Evolutionary conservation across 139 green algal genomes (phyloP), one percentile per base, ranked within the genome.

Genomic region (Coelastrella sp.): DNA sequence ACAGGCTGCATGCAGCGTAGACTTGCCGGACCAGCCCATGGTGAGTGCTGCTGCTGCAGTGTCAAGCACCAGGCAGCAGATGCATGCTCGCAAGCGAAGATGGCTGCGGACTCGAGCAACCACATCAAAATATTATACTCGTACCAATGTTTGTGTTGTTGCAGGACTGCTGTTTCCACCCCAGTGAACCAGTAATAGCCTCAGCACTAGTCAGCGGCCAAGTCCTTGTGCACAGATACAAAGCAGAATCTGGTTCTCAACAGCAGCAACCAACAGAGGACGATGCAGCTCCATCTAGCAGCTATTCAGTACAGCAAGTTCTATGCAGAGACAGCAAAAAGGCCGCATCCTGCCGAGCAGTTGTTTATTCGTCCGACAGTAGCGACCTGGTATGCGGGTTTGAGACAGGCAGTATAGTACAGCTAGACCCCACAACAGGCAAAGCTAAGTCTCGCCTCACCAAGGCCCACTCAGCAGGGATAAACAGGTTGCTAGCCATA

Each of bases 401-500:
- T 73, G 89, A 88, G 68, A 89, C 92, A 22, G 66, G 73, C 20
- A 89, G n/a, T 0, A 88, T 96, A 3, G 65, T 93, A 7, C 80
- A 93, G 8, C 90, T 95, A 32, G 94, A 96, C 73, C n/a, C 87
- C 0, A 60, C 32, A 11, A 96, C 91, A 4, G 94, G 93, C 20
- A 93, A 92, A 80, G 77, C 87, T 1, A 20, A 86, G 2, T 80
- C 89, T 1, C 78, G 90, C 3, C 92, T 95, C 11, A 87, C 87
- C 0, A 92, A 94, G 22, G 96, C 96, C 5, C 97, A 98, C 68
- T 80, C 80, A 32, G 73, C 78, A 6, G 90, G 86, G 57, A 92
- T 98, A 79, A 97, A 95, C 74, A 89, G 93, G 20, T 82, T 99
- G 47, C 80, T 89, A 17, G 19, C 58, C 0, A 11, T 97, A 13